A percentile compares a stretch with the other conserved stretches of the same genome.
These are phyloP conservation scores for Dimocarpus longan DNA, from an alignment of 345 rosid species.

Conservation along the genomic window DNA sequence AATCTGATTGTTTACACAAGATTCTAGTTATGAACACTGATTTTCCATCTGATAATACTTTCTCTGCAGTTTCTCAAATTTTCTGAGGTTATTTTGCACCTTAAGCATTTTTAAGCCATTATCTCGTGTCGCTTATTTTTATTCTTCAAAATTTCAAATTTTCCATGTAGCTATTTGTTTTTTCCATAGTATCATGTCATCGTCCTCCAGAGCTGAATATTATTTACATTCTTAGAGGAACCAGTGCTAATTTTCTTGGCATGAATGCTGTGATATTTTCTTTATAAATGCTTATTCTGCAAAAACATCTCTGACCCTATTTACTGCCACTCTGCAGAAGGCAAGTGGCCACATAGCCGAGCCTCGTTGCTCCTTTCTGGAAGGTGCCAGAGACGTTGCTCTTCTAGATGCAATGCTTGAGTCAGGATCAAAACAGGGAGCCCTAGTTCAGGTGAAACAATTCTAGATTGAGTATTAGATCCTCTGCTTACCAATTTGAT, in stretches of 20 bases:
- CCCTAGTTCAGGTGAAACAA: constrained; percentile 54
- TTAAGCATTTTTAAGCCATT: not conserved
- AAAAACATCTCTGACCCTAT: constrained; percentile 10
- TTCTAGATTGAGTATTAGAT: constrained; percentile 34
- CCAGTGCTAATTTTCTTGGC: not conserved
- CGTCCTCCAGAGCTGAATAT: not conserved
- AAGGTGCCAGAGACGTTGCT: constrained; percentile 95
- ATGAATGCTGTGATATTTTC: not conserved
- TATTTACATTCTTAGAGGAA: not conserved
- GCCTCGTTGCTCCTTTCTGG: constrained; percentile 66
- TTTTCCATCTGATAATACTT: not conserved
- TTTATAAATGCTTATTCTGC: not conserved
- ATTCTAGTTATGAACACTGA: not conserved
- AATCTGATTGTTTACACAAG: not conserved
- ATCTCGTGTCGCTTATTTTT: not conserved
- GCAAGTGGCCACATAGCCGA: constrained; percentile 53
- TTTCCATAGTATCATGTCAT: not conserved
- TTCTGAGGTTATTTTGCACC: not conserved
- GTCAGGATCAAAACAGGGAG: constrained; percentile 72
- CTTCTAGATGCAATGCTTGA: constrained; percentile 93
- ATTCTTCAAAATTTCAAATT: not conserved
- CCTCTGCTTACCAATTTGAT: not conserved
- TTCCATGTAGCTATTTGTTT: not conserved
- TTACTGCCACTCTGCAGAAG: constrained; percentile 42
- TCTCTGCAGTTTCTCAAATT: not conserved